Conservation (phyloP, 1,139 yeast genomes). For the Kazachstania sp. region DNA sequence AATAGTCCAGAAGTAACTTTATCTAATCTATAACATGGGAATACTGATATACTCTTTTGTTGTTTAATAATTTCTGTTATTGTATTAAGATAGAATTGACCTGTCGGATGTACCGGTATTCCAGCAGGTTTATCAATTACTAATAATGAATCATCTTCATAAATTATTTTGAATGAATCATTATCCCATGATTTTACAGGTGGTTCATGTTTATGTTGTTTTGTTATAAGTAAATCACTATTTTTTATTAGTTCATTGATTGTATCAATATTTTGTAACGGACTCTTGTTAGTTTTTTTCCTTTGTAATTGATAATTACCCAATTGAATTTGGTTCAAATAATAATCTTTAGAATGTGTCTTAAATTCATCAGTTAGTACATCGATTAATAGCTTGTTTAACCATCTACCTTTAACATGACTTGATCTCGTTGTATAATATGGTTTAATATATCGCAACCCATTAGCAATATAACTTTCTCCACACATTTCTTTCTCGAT, state of each 20-base stretch:
- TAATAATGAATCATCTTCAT: constrained; percentile 41
- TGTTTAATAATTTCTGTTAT: constrained; percentile 49
- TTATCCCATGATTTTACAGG: constrained; percentile 35
- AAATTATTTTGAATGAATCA: constrained; percentile 37
- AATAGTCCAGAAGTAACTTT: constrained; percentile 68
- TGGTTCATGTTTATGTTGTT: constrained; percentile 58
- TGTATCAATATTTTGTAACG: constrained; percentile 4
- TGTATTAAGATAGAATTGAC: constrained; percentile 52
- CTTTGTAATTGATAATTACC: constrained; percentile 11
- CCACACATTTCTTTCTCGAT: constrained; percentile 9
- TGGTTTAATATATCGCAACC: constrained; percentile 66
- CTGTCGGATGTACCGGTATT: constrained; percentile 74
- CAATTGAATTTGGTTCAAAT: constrained; percentile 14
- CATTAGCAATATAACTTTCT: constrained; percentile 23
- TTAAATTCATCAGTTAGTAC: constrained; percentile 71
- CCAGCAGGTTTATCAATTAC: constrained; percentile 72
- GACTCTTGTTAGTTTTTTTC: too few relatives aligned
- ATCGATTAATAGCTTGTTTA: constrained; percentile 62
- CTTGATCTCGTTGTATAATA: constrained; percentile 76
- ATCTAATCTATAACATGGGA: constrained; percentile 66
- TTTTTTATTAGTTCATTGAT: constrained; percentile 22
- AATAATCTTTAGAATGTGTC: constrained; percentile 16
- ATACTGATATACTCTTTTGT: constrained; percentile 30
- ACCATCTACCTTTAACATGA: constrained; percentile 84
- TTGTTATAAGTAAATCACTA: constrained; percentile 44